Base-by-base conservation (phyloP, 345 rosid species). In the Iberis pinnata region DNA sequence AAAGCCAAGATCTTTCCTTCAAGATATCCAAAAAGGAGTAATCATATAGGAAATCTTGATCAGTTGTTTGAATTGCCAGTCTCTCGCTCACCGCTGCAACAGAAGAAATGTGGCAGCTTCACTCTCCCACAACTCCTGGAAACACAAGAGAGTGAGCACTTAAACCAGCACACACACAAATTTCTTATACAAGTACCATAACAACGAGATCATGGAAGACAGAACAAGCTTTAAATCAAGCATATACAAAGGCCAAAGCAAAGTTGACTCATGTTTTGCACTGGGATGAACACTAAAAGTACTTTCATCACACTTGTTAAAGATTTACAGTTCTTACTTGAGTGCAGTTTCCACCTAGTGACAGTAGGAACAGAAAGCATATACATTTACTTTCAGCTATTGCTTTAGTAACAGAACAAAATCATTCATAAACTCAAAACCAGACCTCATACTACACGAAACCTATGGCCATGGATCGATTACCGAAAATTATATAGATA, bases 71-170 rank as follows among this genome's bases (percentile, higher is more conserved):
- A 52, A 32, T 50, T 58, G 49, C 48, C 44, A 39, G 43, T 67
- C 63, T 63, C 79, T 14, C 80, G 74, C 49, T 78, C 93, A 39
- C 98, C 96, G 38, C 96, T 85, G 86, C 98, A 92, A 69, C 98
- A 88, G 48, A 50, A 88, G 66, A 88, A 92, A 78, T 92, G 96
- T 0, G 89, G 98, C 53, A 92, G 75, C 80, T 88, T 92, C 7
- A 81, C 93, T 47, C 86, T 71, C 35, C 93, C 95, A 29, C 98
- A 92, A 47, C 76, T 70, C 93, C 96, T 88, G 76, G 36, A 75
- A 59, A 42, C 17, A 49, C 42, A 25, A 20, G 43, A 37, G 53
- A 11, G 3, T 9, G 18, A 18, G 43, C 9, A 55, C 20, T 53
- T 64, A 29, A 39, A 40, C 7, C 12, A 0, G 16, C 11, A 22